Base-by-base conservation (phyloP, 1,284 basidiomycete genomes). In the Coniferiporia weirii region DNA sequence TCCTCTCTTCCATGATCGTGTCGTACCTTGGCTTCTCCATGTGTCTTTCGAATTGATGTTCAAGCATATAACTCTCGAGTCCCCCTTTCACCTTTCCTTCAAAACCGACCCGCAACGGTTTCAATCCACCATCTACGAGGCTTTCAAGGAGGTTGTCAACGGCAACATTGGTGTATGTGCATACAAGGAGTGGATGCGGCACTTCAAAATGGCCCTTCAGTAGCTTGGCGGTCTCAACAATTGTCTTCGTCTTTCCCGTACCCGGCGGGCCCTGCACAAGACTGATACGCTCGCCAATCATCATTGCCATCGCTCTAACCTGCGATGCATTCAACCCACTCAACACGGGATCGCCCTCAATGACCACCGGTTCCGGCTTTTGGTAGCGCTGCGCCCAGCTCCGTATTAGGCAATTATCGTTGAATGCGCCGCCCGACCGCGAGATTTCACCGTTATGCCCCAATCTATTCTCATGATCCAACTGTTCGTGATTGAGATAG, bases 251-350 rank as follows among this genome's bases (percentile, higher is more conserved):
- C 73, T 98, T 98, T 50, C 95, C 93, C 0, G 95, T 98, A n/a
- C 95, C 95, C 5, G 95, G 95, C 20, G 95, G 95, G 87, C 95
- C 95, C 74, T 97, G 95, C 19, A 97, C 83, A 20, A 97, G 76
- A 68, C 88, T 90, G 40, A 93, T 72, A 35, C 84, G 76, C 65
- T 93, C 81, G 5, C 84, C 83, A 48, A 97, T 79, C 89, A 96
- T 95, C 75, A 85, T 81, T 1, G 93, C 94, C 52, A 95, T 84
- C 0, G 95, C 95, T 57, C 83, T 77, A 56, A 82, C 79, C 71
- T 98, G 94, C n/a, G 87, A 89, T 9, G 72, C 68, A 68, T 96
- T 97, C 64, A 97, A 71, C 0, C 77, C 77, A 0, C 68, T 63
- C 0, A 96, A 70, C 1, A 78, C 71, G 0, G 94, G 94, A 72